Base-by-base conservation (phyloP, 169 alveolate genomes). In the Sarcocystis neurona region DNA sequence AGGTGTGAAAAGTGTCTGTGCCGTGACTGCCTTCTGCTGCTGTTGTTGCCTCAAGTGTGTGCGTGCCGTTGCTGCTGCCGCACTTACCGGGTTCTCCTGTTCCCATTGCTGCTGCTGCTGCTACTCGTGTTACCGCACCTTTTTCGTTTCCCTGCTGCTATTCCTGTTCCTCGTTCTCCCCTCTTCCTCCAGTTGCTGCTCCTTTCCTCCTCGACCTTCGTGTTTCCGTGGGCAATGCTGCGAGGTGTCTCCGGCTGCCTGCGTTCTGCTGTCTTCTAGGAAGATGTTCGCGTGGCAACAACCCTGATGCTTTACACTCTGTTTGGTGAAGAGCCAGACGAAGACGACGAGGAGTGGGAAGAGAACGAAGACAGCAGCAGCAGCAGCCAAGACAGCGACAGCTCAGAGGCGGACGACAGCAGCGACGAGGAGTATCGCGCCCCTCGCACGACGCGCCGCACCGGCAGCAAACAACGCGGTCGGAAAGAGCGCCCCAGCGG, bases 361-460 rank as follows among this genome's bases (percentile, higher is more conserved):
- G 63, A 53, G 85, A 27, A n/a, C 41, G 85, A 46, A 32, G 72
- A 79, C 70, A 79, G 72, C 86, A 70, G 87, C 23, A n/a, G 37
- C 37, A 41, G 72, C 46, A 12, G 39, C 75, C 18, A 53, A 47
- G 56, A 63, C 63, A 4, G 70, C 27, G 82, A 66, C 84, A 68
- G 74, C 39, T 78, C 91, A 43, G 96, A 95, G 34, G 94, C 18
- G 2, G 82, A 66, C 27, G 34, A 27, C 0, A 82, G 46, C 2
- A 56, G n/a, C 2, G 89, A 84, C 82, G 66, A 44, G 46, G 66
- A 37, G 27, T 46, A 27, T 44, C 20, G 27, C 10, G 75, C 75
- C 8, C 75, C 75, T 2, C 75, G 75, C 44, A 1, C n/a, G 20
- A 10, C 32, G n/a, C 75, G 75, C 43, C 39, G 75, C 20, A 5